Evolutionary conservation across 176 grass and related monocot species (phyloP).

Genomic region (Alloteropsis semialata): DNA sequence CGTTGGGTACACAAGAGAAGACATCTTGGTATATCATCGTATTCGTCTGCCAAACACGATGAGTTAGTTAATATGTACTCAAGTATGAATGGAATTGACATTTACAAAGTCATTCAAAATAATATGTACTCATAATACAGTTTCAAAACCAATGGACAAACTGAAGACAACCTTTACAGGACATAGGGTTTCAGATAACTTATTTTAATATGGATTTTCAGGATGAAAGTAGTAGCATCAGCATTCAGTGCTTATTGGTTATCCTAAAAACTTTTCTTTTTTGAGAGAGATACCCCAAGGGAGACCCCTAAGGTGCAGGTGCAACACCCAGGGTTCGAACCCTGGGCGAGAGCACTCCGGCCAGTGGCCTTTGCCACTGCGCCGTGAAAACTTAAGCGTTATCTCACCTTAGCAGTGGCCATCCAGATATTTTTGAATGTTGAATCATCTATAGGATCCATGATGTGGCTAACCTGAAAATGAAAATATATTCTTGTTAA

Average conservation of each 20-base stretch:
- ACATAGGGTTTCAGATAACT: slow-evolving; percentile 19
- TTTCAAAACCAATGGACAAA: slow-evolving; percentile 1
- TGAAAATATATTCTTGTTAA: slow-evolving; percentile 22
- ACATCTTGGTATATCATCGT: slow-evolving; percentile 92
- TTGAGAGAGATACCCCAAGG: too few species aligned
- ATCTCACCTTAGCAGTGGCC: slow-evolving; percentile 86
- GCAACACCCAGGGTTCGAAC: too few species aligned
- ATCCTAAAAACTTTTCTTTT: background rate
- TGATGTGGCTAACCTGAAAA: slow-evolving; percentile 78
- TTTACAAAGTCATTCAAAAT: background rate
- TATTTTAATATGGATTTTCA: slow-evolving; percentile 1
- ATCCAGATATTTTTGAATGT: slow-evolving; percentile 96
- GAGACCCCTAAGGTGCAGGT: too few species aligned
- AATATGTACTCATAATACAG: background rate
- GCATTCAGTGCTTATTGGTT: background rate
- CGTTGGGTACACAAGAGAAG: slow-evolving; percentile 91
- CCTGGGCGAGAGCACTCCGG: too few species aligned
- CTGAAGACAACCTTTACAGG: background rate
- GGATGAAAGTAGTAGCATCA: slow-evolving; percentile 18
- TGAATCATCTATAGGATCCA: slow-evolving; percentile 76
- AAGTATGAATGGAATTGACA: slow-evolving; percentile 1
- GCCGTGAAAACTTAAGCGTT: too few species aligned
- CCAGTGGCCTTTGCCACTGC: too few species aligned
- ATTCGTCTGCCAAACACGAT: slow-evolving; percentile 62
- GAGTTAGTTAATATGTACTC: slow-evolving; percentile 7